Conservation (phyloP, 179 eudicot species). For the Camellia oleifera region DNA sequence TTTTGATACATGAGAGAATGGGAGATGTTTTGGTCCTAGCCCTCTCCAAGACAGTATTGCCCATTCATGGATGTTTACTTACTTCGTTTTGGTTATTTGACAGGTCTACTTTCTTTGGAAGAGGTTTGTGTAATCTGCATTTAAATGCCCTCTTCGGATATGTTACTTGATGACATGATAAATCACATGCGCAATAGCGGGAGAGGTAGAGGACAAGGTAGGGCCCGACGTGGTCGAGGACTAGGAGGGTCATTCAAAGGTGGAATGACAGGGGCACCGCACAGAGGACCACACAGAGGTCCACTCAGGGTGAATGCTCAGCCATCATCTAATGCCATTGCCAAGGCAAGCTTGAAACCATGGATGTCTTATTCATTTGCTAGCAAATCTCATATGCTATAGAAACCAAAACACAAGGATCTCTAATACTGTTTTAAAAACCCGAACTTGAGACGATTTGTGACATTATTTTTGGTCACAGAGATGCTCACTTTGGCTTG, state of each 20-base stretch:
- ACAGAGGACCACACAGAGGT: slow-evolving; percentile 41
- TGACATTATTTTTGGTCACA: background rate
- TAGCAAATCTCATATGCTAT: slow-evolving; percentile 44
- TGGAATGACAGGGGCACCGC: slow-evolving; percentile 43
- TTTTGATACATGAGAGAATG: no score
- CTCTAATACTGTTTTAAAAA: slow-evolving; percentile 19
- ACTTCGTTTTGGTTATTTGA: slow-evolving; percentile 1
- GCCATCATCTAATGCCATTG: slow-evolving; percentile 59
- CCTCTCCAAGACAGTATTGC: background rate
- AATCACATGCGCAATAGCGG: slow-evolving; percentile 39
- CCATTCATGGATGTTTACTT: background rate
- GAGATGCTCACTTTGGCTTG: slow-evolving; percentile 16
- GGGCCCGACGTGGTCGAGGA: slow-evolving; percentile 57
- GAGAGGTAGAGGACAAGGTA: slow-evolving; percentile 62
- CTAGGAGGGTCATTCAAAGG: slow-evolving; percentile 52
- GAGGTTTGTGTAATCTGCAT: slow-evolving; percentile 3
- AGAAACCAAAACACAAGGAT: slow-evolving; percentile 32
- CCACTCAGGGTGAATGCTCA: slow-evolving; percentile 74
- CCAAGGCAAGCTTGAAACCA: slow-evolving; percentile 94
- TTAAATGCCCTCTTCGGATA: slow-evolving; percentile 48
- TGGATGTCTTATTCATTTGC: slow-evolving; percentile 56
- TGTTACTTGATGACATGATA: slow-evolving; percentile 53
- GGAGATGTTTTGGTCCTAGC: no score
- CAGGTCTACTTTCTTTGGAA: slow-evolving; percentile 15
- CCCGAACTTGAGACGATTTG: background rate